Conservation (phyloP, 1,284 basidiomycete species). For the Phellopilus nigrolimitatus region DNA sequence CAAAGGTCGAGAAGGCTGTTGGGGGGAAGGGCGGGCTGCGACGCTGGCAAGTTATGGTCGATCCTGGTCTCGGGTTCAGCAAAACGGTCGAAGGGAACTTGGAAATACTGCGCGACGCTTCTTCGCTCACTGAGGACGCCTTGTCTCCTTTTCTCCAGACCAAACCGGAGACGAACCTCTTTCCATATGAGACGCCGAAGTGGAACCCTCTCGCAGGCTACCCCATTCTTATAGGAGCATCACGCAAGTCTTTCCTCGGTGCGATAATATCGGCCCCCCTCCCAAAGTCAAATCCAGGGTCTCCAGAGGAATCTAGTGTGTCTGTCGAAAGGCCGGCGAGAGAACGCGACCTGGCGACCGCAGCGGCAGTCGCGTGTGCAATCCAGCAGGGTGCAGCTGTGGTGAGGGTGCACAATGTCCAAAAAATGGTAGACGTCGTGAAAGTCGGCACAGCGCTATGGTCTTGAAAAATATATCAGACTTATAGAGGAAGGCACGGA, state of each 20-base stretch:
- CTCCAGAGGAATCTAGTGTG: too few relatives aligned
- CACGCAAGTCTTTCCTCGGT: conserved; percentile 83
- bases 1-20: conserved; percentile 66
- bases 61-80: conserved; percentile 95
- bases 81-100: conserved; percentile 81
- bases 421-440: conserved; percentile 60
- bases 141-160: conserved; percentile 20
- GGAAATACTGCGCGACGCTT: conserved; percentile 55
- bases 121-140: conserved; percentile 41
- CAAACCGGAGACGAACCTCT: background rate
- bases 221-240: conserved; percentile 75
- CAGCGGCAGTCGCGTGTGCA: conserved; percentile 73
- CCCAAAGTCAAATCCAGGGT: too few relatives aligned
- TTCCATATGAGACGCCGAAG: conserved; percentile 4
- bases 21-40: conserved; percentile 70
- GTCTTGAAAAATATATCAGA: too few relatives aligned
- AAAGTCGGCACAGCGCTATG: conserved; percentile 45
- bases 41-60: conserved; percentile 87
- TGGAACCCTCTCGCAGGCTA: conserved; percentile 58
- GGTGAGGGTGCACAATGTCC: conserved; percentile 83
- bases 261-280: conserved; percentile 50
- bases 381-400: conserved; percentile 72
- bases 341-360: conserved; percentile 78
- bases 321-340: conserved; percentile 54
- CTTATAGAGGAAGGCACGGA: background rate